A percentile compares a stretch with the other conserved stretches of the same genome.
phyloP scores from a whole-genome alignment of 129 eudicot genomes.

The Chrysanthemum makinoi region DNA sequence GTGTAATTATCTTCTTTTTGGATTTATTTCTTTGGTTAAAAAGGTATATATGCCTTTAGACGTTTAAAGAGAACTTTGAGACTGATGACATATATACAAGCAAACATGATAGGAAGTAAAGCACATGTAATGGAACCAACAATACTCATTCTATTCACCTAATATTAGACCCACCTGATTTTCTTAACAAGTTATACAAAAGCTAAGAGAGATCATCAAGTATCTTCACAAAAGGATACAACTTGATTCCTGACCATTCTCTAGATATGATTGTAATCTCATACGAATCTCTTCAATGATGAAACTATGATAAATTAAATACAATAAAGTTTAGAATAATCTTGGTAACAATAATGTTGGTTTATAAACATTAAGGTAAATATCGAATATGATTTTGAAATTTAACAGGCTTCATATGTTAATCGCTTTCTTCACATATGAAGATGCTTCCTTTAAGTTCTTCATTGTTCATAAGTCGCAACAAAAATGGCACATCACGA shows the following conservation, averaged over 20 bases:
- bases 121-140: conserved; percentile 26
- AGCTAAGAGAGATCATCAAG: conserved; percentile 16
- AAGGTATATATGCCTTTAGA: conserved; percentile 21
- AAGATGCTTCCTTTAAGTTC: no score
- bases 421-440: no score
- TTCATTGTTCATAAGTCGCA: no score
- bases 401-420: no score
- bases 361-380: not conserved
- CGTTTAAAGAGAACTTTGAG: conserved; percentile 17
- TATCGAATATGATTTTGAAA: no score
- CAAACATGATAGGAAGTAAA: conserved; percentile 34
- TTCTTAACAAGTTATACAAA: not conserved
- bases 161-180: conserved; percentile 23
- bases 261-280: not conserved
- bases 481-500: no score
- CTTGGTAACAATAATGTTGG: not conserved
- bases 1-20: not conserved
- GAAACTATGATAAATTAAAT: not conserved
- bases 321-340: not conserved
- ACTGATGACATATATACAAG: conserved; percentile 27
- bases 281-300: not conserved
- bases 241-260: not conserved
- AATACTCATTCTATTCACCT: conserved; percentile 31
- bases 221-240: conserved; percentile 8
- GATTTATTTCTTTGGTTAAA: conserved; percentile 10